Conservation (phyloP, 139 green algal genomes). For the Monoraphidium neglectum region DNA sequence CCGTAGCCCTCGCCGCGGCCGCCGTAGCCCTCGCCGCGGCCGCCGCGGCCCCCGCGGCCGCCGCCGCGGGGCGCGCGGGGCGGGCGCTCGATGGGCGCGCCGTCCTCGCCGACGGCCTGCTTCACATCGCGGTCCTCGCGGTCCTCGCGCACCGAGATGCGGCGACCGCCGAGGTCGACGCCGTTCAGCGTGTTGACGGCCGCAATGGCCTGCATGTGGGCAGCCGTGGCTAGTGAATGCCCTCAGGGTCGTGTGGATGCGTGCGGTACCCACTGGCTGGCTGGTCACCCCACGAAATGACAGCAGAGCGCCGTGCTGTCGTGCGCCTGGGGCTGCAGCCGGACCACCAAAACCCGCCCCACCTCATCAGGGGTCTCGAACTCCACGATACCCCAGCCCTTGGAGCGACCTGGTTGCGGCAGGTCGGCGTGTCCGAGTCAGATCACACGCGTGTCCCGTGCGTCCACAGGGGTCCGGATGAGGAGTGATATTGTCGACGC, state of each 20-base stretch:
- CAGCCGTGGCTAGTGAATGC: too few species aligned
- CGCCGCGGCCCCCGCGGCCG: conserved; percentile 9
- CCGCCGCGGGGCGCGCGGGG: conserved; percentile 17
- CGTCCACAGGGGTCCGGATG: too few species aligned
- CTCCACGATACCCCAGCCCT: conserved; percentile 95
- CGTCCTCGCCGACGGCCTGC: conserved; percentile 61
- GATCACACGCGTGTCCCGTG: too few species aligned
- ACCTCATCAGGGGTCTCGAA: conserved; percentile 87
- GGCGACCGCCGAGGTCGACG: conserved; percentile 81
- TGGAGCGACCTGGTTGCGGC: conserved; percentile 88
- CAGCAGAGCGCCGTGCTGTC: too few species aligned
- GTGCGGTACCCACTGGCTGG: too few species aligned
- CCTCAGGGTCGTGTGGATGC: too few species aligned
- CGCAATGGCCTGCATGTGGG: not conserved
- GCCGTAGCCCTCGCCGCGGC: too few species aligned
- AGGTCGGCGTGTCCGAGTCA: too few species aligned
- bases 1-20: too few species aligned
- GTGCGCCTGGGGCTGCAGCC: too few species aligned
- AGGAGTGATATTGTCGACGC: too few species aligned
- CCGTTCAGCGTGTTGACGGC: conserved; percentile 83
- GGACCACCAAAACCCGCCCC: not conserved
- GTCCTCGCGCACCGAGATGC: conserved; percentile 92
- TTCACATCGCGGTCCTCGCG: conserved; percentile 94
- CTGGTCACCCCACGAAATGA: too few species aligned
- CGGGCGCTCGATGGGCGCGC: conserved; percentile 14